A percentile compares a stretch with the other conserved stretches of the same genome.
Conservation (phyloP, 2,329 filamentous ascomycete genomes). For the Fusarium falciforme region DNA sequence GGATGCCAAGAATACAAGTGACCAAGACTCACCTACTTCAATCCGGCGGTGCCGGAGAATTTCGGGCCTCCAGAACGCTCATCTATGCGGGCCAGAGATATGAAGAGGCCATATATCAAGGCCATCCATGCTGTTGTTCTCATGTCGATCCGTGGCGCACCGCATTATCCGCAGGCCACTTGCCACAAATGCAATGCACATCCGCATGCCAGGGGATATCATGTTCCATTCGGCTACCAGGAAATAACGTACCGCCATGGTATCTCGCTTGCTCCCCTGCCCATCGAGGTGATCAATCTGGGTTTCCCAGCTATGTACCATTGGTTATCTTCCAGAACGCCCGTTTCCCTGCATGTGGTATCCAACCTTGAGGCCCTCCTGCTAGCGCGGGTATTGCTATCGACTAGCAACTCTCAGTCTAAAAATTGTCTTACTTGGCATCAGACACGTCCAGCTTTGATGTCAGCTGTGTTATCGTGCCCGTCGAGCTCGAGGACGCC, state of each 20-base stretch:
- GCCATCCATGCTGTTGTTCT: not conserved
- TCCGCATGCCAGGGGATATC: not conserved
- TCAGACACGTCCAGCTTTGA: constrained; percentile 37
- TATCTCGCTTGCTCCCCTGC: constrained; percentile 9
- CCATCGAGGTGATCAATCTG: constrained; percentile 9
- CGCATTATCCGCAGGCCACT: not conserved
- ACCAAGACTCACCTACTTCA: not conserved
- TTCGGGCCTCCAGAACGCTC: not conserved
- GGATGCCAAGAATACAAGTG: not conserved
- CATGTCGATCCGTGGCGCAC: not conserved
- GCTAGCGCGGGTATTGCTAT: not conserved
- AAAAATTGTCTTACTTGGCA: not conserved
- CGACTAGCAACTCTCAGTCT: not conserved
- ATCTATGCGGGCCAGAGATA: not conserved
- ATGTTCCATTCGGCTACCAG: constrained; percentile 1
- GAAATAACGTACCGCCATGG: not conserved
- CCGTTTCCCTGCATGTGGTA: constrained; percentile 1
- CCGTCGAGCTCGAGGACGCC: constrained; percentile 21
- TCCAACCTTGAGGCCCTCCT: not conserved
- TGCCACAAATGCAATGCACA: not conserved
- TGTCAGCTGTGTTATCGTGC: constrained; percentile 36
- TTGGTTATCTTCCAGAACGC: constrained; percentile 9
- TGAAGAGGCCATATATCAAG: not conserved
- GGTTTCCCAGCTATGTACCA: not conserved
- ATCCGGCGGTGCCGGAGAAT: not conserved